Percentiles rank a stretch among this genome's conserved stretches.
Evolutionary conservation across 2,329 filamentous ascomycete genomes (phyloP).

Genomic region (Xylariaceae sp.): DNA sequence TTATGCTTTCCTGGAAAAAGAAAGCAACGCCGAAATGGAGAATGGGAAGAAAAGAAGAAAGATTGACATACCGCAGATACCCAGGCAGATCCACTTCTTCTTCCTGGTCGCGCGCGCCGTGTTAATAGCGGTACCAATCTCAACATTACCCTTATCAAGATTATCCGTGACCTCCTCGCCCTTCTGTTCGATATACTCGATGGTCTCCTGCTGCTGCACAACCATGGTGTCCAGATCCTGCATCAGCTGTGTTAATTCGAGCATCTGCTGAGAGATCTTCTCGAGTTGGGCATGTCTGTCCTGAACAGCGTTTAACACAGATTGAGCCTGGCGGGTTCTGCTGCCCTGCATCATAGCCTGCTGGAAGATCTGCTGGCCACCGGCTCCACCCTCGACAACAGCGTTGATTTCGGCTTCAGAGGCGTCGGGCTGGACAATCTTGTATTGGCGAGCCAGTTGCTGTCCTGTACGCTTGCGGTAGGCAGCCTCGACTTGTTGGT

Average conservation of each 20-base stretch:
- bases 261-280: slow-evolving; percentile 89
- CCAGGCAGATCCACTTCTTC: slow-evolving; percentile 97
- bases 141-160: slow-evolving; percentile 76
- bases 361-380: slow-evolving; percentile 77
- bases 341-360: slow-evolving; percentile 80
- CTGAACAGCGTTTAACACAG: slow-evolving; percentile 74
- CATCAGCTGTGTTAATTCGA: slow-evolving; percentile 83
- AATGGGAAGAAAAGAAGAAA: not conserved
- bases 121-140: slow-evolving; percentile 76
- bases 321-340: slow-evolving; percentile 75
- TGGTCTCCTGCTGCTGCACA: slow-evolving; percentile 76
- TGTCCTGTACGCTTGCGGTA: slow-evolving; percentile 78
- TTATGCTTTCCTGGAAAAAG: too few species aligned
- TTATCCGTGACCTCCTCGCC: slow-evolving; percentile 82
- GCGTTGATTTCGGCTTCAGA: slow-evolving; percentile 72
- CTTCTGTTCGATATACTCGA: slow-evolving; percentile 80
- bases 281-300: slow-evolving; percentile 81
- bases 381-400: slow-evolving; percentile 69
- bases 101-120: slow-evolving; percentile 76
- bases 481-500: slow-evolving; percentile 73
- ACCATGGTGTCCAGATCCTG: slow-evolving; percentile 83
- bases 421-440: slow-evolving; percentile 81
- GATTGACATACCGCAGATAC: slow-evolving; percentile 57
- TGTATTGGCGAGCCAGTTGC: slow-evolving; percentile 84
- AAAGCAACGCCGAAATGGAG: too few species aligned